These are phyloP conservation scores for Podospora bellae-mahoneyi DNA, from an alignment of 495 filamentous ascomycete genomes.

Conservation along the genomic window DNA sequence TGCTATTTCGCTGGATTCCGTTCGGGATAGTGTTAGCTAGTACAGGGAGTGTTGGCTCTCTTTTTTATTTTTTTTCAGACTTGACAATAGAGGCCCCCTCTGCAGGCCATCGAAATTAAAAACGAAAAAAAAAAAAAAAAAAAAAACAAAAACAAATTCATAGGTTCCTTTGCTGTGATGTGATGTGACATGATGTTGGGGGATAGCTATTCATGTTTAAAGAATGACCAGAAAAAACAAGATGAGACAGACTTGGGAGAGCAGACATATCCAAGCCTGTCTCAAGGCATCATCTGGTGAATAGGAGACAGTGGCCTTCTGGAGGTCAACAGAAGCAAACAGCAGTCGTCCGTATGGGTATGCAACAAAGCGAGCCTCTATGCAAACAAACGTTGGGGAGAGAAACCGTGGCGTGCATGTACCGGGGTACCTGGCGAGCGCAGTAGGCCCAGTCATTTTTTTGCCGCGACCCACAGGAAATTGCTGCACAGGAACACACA, in stretches of 20 bases:
- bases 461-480: conserved; percentile 7
- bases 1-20: conserved; percentile 1
- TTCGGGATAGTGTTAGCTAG: conserved; percentile 5
- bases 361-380: conserved; percentile 1
- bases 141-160: neutral
- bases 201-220: too few species aligned
- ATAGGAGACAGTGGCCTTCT: neutral
- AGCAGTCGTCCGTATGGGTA: neutral
- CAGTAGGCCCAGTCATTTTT: neutral
- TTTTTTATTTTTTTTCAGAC: neutral
- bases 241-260: too few species aligned
- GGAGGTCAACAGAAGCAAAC: neutral
- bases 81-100: conserved; percentile 23
- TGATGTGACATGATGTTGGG: neutral
- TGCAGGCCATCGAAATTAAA: conserved; percentile 20
- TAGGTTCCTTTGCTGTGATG: neutral
- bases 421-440: neutral
- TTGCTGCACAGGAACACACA: conserved; percentile 5
- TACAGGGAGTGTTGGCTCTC: conserved; percentile 5
- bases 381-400: neutral
- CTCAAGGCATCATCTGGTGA: too few species aligned
- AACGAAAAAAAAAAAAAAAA: conserved; percentile 10
- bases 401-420: neutral
- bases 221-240: too few species aligned
- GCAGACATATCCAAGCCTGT: too few species aligned